Evolutionary conservation across 495 filamentous ascomycete species (phyloP), one percentile per base, ranked within the genome.

Genomic region (Aspergillus nidulans): DNA sequence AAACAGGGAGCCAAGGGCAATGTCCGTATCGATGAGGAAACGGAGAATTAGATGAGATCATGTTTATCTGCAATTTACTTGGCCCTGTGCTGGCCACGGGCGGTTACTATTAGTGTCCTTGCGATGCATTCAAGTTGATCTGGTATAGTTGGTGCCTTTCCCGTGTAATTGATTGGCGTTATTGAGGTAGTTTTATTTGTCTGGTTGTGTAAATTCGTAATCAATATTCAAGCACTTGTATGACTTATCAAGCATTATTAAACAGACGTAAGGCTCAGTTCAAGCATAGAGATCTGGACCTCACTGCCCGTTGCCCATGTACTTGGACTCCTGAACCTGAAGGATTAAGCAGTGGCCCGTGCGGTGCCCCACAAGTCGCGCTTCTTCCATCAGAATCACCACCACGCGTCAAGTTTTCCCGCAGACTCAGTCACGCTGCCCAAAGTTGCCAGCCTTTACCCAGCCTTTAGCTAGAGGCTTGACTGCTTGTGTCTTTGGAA

Each of bases 301-400:
- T n/a, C n/a, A n/a, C n/a, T n/a, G n/a, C n/a, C n/a, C n/a, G n/a
- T n/a, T n/a, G n/a, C n/a, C n/a, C n/a, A n/a, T n/a, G n/a, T n/a
- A n/a, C n/a, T n/a, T n/a, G n/a, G n/a, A n/a, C n/a, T 28, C 26
- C 9, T 28, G 26, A 9, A 4, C 9, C 26, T 28, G 9, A 28
- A 28, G 26, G 34, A 61, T 63, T 67, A 71, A 67, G 64, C 62
- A 52, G 63, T 69, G 68, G 68, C 63, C 66, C 61, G 68, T 71
- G 66, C 63, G 39, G 38, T 59, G 61, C 61, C 63, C 66, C 58
- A 59, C 63, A 58, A n/a, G 23, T 51, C 57, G 60, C 59, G 48
- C 10, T 45, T 12, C 10, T 34, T 28, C 15, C 19, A n/a, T 4
- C 18, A 56, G 49, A 52, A 43, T 30, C 50, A 59, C 50, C 39